Conservation (phyloP, 202 grass and related monocot genomes). For the Zoysia matrella region DNA sequence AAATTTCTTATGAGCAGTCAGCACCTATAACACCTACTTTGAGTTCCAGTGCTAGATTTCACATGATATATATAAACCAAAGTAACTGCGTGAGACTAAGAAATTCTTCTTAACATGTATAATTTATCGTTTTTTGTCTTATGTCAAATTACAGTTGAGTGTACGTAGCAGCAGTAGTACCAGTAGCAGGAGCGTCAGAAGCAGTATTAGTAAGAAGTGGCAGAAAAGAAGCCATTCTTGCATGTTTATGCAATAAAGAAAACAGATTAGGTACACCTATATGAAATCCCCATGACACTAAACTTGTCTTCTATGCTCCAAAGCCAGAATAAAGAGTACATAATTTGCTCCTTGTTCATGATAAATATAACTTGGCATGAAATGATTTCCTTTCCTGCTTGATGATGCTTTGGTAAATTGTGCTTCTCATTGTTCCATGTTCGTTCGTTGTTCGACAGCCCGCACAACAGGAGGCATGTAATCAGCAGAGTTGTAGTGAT, state of each 20-base stretch:
- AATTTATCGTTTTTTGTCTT: background rate
- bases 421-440: constrained; percentile 14
- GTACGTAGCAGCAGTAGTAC: background rate
- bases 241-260: background rate
- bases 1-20: background rate
- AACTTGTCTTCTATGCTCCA: background rate
- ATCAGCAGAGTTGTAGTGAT: constrained; percentile 63
- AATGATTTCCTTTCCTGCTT: background rate
- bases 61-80: background rate
- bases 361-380: background rate
- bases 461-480: constrained; percentile 67
- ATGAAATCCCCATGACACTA: constrained; percentile 11
- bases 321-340: background rate
- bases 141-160: background rate
- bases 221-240: background rate
- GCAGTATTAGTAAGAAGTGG: background rate
- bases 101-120: background rate
- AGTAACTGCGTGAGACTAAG: background rate
- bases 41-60: background rate
- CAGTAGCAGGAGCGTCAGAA: background rate
- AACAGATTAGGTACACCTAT: background rate
- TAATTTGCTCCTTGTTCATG: background rate
- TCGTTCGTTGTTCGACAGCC: constrained; percentile 52
- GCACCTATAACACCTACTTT: background rate
- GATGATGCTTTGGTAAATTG: background rate